Conservation (phyloP, 257 asterid genomes). For the Solanum boliviense region DNA sequence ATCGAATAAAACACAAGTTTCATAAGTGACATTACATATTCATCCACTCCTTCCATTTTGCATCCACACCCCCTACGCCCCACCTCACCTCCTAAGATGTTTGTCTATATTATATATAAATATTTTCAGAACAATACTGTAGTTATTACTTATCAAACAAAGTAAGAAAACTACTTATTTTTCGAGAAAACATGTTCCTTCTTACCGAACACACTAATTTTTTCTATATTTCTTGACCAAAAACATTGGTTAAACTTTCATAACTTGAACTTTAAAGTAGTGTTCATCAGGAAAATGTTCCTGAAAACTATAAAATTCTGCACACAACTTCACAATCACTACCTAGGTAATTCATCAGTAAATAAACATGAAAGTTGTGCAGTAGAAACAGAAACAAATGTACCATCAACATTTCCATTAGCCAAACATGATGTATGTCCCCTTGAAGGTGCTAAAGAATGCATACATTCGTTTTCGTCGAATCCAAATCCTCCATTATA, state of each 20-base stretch:
- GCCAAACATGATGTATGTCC: slow-evolving; percentile 4
- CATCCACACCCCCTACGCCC: background rate
- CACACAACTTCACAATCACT: background rate
- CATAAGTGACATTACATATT: no score
- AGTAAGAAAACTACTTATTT: background rate
- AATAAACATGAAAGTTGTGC: slow-evolving; percentile 16
- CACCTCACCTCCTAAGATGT: background rate
- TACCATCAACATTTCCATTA: slow-evolving; percentile 18
- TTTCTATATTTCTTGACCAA: background rate
- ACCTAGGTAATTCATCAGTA: slow-evolving; percentile 24
- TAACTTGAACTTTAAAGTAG: background rate
- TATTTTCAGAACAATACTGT: background rate
- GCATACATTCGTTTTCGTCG: slow-evolving; percentile 21
- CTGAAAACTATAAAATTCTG: background rate
- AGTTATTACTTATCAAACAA: background rate
- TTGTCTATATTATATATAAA: background rate
- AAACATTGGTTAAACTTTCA: background rate
- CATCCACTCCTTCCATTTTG: background rate
- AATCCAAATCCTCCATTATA: slow-evolving; percentile 27
- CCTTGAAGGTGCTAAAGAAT: slow-evolving; percentile 33
- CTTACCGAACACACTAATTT: background rate
- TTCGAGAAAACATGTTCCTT: background rate
- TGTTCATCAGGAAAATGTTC: background rate
- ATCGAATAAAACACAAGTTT: background rate
- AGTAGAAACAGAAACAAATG: slow-evolving; percentile 26